Base-by-base conservation (phyloP, 2,329 filamentous ascomycete species). In the Sodiomyces alkalinus region DNA sequence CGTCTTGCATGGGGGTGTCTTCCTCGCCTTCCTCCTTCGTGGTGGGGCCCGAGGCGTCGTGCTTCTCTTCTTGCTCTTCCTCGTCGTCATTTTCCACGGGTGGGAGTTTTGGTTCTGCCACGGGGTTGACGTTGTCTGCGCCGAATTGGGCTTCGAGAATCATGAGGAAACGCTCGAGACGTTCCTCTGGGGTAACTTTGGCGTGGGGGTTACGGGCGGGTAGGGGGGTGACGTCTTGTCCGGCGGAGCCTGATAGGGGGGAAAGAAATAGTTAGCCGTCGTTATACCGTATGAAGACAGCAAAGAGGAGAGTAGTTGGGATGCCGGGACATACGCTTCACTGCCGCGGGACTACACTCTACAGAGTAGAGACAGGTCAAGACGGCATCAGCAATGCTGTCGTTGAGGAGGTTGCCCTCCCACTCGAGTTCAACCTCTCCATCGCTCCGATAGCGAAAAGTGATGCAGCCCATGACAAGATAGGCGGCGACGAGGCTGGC, bases 121-220 rank as follows among this genome's bases (percentile, higher is more conserved):
- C 80, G 4, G 87, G 85, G 1, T 68, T 63, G 32, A 96, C 74
- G 34, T 82, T 77, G 38, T 90, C 77, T 18, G 72, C 64, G 36
- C 90, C 90, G 47, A 98, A 98, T 51, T 98, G 90, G 3, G 86
- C 81, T 60, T 98, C 90, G 10, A 98, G 75, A 60, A 98, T 93
- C 73, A 93, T 81, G 55, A 92, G 79, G 13, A 98, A 72, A 19
- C 87, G 76, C 37, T 78, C 71, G 22, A 96, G 73, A 22, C 82
- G 78, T 41, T 92, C 82, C 24, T 77, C 64, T 1, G 85, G 64
- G 7, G 68, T 68, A 22, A 83, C 55, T 24, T 78, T 68, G 9
- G 76, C 68, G 51, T 92, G 83, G 0, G 76, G 78, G 46, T 93
- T 90, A 15, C 56, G 51, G 32, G 39, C 40, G 15, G 40, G 58